Percentiles rank a stretch among this genome's conserved stretches.
Conservation (phyloP, 257 asterid species). For the Nicotiana tomentosiformis region DNA sequence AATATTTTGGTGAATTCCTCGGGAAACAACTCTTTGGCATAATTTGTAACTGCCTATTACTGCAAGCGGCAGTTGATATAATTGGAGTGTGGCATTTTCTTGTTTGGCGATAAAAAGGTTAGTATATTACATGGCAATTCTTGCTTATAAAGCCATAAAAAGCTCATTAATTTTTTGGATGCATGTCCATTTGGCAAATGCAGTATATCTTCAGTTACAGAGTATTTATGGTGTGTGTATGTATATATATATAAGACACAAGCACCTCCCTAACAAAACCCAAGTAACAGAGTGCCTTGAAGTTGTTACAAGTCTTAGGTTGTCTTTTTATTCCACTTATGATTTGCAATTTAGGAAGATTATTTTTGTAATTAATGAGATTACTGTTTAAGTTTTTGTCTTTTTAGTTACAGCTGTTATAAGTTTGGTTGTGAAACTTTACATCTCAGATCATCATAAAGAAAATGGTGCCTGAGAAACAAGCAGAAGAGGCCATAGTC, state of each 20-base stretch:
- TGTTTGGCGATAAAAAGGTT: not conserved
- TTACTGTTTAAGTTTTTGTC: no score
- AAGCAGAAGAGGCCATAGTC: constrained; percentile 74
- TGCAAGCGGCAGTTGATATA: not conserved
- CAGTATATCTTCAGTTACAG: not conserved
- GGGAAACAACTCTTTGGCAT: constrained; percentile 19
- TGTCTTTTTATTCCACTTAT: not conserved
- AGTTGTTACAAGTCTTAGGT: not conserved
- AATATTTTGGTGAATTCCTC: constrained; percentile 6
- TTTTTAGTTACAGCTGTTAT: no score
- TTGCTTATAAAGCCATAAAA: not conserved
- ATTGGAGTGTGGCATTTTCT: not conserved
- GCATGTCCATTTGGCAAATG: not conserved
- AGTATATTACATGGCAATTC: not conserved
- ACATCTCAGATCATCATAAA: not conserved
- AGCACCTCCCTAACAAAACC: no score
- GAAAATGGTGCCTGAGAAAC: constrained; percentile 55
- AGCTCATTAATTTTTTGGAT: not conserved
- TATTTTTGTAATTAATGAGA: no score
- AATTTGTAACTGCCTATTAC: constrained; percentile 12
- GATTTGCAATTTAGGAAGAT: not conserved
- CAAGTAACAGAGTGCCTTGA: not conserved
- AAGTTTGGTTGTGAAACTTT: no score
- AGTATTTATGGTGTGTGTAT: no score
- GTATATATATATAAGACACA: no score